phyloP scores from a whole-genome alignment of 129 eudicot genomes.

The Pittosporum tobira region DNA sequence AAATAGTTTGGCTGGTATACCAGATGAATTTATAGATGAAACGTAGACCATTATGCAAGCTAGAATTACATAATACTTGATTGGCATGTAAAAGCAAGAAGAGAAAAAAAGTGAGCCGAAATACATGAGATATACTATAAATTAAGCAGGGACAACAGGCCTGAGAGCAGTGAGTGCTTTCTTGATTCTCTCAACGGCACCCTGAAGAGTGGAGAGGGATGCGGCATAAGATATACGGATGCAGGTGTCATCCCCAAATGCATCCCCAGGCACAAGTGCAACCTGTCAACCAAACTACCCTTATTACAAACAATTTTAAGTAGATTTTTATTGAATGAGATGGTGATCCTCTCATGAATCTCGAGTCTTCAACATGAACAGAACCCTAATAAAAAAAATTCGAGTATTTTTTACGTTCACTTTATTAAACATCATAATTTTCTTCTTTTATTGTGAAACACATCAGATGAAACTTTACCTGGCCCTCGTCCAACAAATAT shows the following conservation, averaged over 20 bases:
- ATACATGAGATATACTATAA: not conserved
- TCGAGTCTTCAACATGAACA: no score
- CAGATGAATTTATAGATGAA: no score
- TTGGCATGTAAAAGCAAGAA: conserved; percentile 1
- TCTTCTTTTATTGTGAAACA: not conserved
- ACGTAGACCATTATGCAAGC: not conserved
- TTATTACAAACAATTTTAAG: not conserved
- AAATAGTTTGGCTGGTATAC: not conserved
- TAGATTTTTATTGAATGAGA: no score
- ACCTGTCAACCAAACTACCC: conserved; percentile 35
- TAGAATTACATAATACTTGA: not conserved
- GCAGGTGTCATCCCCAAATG: conserved; percentile 77
- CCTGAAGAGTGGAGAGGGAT: conserved; percentile 51
- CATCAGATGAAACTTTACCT: conserved; percentile 34
- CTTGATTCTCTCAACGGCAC: conserved; percentile 55
- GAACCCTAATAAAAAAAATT: no score
- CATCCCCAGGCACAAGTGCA: conserved; percentile 82
- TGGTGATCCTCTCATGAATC: no score
- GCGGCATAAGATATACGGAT: conserved; percentile 74
- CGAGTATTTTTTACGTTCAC: no score
- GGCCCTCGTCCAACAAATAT: conserved; percentile 82
- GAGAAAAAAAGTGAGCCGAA: not conserved
- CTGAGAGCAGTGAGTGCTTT: conserved; percentile 37
- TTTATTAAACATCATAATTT: no score
- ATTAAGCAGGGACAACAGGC: conserved; percentile 27